These are phyloP conservation scores for Pachysandra terminalis DNA, from an alignment of 164 flowering plant species.

Conservation along the genomic window DNA sequence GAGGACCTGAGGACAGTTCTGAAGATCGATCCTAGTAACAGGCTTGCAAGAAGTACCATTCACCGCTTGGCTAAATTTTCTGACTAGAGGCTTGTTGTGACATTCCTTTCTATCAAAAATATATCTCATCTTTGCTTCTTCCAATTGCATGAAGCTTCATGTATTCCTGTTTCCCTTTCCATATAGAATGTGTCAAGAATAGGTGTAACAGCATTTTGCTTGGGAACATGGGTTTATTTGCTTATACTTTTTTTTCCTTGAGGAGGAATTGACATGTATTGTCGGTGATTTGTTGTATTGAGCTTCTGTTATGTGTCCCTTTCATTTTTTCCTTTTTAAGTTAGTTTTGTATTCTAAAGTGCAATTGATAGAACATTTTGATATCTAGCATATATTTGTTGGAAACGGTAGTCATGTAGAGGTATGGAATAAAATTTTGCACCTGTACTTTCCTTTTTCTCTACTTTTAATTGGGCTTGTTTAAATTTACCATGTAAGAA, in stretches of 20 bases:
- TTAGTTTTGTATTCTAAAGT: not conserved
- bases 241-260: not conserved
- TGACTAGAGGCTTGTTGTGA: constrained; percentile 28
- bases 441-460: not conserved
- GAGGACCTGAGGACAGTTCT: constrained; percentile 88
- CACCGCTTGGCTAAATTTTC: constrained; percentile 86
- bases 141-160: constrained; percentile 11
- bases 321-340: not conserved
- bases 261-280: constrained; percentile 2
- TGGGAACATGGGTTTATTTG: constrained; percentile 4
- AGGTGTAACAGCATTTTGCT: constrained; percentile 19
- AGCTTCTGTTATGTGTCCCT: not conserved
- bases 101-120: not conserved
- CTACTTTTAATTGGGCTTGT: not conserved
- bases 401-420: not conserved
- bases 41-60: constrained; percentile 90
- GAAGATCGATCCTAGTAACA: constrained; percentile 86
- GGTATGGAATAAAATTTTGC: not conserved
- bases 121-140: constrained; percentile 11
- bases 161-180: constrained; percentile 14
- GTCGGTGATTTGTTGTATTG: constrained; percentile 13
- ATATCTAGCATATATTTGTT: not conserved
- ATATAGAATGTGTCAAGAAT: not conserved
- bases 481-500: not conserved
- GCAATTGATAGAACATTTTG: not conserved